Evolutionary conservation across 176 grass and related monocot species (phyloP).

Genomic region (Avena sativa): DNA sequence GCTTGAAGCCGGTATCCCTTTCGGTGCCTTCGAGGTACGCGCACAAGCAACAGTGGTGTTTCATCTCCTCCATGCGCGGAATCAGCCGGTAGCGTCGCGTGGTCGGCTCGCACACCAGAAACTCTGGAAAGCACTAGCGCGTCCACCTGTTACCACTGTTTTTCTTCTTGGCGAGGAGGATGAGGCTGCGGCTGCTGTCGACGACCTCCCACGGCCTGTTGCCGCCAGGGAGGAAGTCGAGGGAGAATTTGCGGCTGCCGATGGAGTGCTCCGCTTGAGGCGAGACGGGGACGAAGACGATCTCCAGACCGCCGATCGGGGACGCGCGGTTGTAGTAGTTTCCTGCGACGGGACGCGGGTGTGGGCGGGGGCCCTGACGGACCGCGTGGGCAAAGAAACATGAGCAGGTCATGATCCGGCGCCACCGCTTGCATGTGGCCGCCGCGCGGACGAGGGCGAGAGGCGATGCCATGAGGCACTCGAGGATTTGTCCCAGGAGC

Average conservation of each 20-base stretch:
- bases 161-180: not conserved
- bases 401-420: not conserved
- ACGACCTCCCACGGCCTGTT: not conserved
- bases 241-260: not conserved
- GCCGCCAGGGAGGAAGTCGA: not conserved
- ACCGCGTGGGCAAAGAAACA: not conserved
- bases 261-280: not conserved
- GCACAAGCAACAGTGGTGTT: slow-evolving; percentile 34
- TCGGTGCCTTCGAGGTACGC: not conserved
- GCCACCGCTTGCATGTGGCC: slow-evolving; percentile 3
- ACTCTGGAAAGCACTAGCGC: not conserved
- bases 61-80: slow-evolving; percentile 4
- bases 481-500: not conserved
- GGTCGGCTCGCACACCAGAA: not conserved
- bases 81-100: not conserved
- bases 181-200: not conserved
- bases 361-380: not conserved
- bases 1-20: not conserved
- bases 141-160: not conserved
- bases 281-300: not conserved
- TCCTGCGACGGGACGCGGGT: not conserved
- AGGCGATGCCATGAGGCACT: not conserved
- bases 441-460: not conserved
- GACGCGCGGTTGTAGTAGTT: not conserved
- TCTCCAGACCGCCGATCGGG: not conserved